Evolutionary conservation across 2,329 filamentous ascomycete genomes (phyloP).

Genomic region (Trichothecium sympodiale): DNA sequence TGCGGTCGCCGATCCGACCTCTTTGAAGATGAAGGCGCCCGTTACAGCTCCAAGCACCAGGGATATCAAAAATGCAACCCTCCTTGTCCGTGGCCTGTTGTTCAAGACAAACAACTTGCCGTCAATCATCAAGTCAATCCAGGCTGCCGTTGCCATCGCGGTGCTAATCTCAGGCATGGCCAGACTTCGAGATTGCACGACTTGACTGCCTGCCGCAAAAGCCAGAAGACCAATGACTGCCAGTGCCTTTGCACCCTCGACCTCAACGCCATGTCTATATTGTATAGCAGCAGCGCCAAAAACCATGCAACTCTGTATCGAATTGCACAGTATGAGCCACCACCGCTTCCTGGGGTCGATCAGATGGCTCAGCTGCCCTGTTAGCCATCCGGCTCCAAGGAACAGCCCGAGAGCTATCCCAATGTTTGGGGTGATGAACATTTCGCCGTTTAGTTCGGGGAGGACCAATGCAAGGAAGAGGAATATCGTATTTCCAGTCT

Average conservation of each 20-base stretch:
- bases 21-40: conserved; percentile 38
- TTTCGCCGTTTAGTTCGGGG: conserved; percentile 32
- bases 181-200: conserved; percentile 43
- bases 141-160: conserved; percentile 54
- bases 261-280: conserved; percentile 23
- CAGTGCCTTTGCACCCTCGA: conserved; percentile 26
- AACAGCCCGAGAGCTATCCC: conserved; percentile 44
- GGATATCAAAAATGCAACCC: conserved; percentile 35
- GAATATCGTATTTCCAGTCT: conserved; percentile 55
- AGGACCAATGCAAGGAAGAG: conserved; percentile 39
- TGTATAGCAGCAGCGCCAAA: conserved; percentile 40
- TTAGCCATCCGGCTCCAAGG: conserved; percentile 39
- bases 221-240: conserved; percentile 39
- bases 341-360: conserved; percentile 36
- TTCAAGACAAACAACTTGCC: conserved; percentile 29
- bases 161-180: conserved; percentile 51
- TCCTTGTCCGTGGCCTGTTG: conserved; percentile 39
- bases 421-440: conserved; percentile 43
- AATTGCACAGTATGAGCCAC: conserved; percentile 43
- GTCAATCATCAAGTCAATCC: conserved; percentile 49
- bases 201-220: conserved; percentile 45
- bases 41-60: conserved; percentile 37
- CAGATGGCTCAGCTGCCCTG: conserved; percentile 44
- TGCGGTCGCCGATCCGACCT: conserved; percentile 28
- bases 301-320: conserved; percentile 44